Conservation (phyloP, 1,139 yeast species). For the Pichia sp. region DNA sequence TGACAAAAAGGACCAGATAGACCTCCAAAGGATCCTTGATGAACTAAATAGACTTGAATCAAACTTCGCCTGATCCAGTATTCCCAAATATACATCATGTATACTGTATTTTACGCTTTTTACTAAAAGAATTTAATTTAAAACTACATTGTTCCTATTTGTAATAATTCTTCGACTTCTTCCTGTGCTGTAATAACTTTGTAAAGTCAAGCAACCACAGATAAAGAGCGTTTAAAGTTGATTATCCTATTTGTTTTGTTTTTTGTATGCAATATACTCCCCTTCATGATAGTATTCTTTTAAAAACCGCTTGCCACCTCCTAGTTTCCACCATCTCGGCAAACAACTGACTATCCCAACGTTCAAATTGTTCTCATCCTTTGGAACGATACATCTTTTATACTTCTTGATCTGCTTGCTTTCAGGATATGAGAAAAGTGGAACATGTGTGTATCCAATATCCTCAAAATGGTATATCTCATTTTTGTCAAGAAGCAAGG, state of each 20-base stretch:
- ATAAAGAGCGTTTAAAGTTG: background rate
- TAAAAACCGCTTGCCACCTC: constrained; percentile 49
- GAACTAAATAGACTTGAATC: constrained; percentile 69
- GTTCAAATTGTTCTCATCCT: constrained; percentile 51
- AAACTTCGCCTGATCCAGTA: constrained; percentile 21
- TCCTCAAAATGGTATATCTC: constrained; percentile 88
- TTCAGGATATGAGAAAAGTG: constrained; percentile 78
- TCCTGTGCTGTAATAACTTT: background rate
- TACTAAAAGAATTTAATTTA: background rate
- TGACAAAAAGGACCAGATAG: constrained; percentile 75
- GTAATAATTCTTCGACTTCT: background rate
- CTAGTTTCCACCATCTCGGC: constrained; percentile 81
- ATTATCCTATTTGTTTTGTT: background rate
- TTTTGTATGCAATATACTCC: constrained; percentile 19
- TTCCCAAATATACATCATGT: background rate
- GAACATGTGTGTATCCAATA: constrained; percentile 80
- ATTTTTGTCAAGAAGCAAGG: constrained; percentile 59
- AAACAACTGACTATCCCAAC: constrained; percentile 65
- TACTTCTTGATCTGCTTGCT: constrained; percentile 44
- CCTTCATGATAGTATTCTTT: constrained; percentile 35
- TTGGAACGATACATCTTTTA: constrained; percentile 67
- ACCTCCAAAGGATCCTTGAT: constrained; percentile 78
- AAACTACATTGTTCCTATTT: background rate
- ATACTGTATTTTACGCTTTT: background rate
- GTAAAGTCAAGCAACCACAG: background rate